Conservation (phyloP, 495 filamentous ascomycete species). For the Podospora conica region DNA sequence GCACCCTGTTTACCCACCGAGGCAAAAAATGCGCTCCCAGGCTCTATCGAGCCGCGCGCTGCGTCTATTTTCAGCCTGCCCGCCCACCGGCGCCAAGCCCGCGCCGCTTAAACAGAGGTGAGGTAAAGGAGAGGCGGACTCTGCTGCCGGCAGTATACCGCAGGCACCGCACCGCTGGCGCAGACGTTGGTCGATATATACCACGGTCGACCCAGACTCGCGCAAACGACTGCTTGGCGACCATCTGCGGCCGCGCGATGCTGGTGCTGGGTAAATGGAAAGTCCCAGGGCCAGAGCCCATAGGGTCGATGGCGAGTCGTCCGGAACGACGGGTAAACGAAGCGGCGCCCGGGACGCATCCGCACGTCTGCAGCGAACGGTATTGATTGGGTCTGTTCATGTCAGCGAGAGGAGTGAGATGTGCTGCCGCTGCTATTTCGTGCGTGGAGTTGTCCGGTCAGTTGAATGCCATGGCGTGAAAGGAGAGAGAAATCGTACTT, state of each 20-base stretch:
- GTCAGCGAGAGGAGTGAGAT: too few species aligned
- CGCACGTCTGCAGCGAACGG: neutral
- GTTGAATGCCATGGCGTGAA: neutral
- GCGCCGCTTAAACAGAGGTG: neutral
- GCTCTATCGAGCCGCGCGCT: neutral
- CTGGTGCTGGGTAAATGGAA: neutral
- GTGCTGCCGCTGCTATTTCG: too few species aligned
- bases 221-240: neutral
- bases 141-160: too few species aligned
- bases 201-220: neutral
- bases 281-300: neutral
- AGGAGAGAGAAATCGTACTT: neutral
- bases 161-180: too few species aligned
- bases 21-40: neutral
- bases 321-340: neutral
- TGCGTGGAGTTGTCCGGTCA: neutral
- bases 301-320: neutral
- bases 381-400: neutral
- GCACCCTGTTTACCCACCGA: constrained; percentile 1
- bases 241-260: neutral
- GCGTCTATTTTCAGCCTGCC: neutral
- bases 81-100: neutral
- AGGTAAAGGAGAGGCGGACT: too few species aligned
- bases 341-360: neutral
- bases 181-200: too few species aligned